These are phyloP conservation scores for Geum urbanum DNA, from an alignment of 306 rosid genomes.

Conservation along the genomic window DNA sequence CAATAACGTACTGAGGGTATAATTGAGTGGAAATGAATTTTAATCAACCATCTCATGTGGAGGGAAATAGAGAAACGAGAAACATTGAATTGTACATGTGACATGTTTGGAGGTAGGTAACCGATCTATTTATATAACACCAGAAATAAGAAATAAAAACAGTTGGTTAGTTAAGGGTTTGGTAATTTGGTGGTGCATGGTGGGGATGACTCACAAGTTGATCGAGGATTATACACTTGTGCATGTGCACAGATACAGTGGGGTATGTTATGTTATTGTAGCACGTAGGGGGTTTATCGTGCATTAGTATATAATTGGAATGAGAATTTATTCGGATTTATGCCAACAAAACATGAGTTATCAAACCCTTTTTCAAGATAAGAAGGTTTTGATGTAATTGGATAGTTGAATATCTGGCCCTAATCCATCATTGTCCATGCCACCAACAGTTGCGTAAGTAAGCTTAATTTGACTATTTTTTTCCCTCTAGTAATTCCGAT, in stretches of 20 bases:
- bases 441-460: conserved; percentile 4
- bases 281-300: conserved; percentile 8
- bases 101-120: conserved; percentile 46
- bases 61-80: conserved; percentile 1
- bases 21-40: background rate
- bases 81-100: conserved; percentile 33
- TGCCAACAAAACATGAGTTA: conserved; percentile 23
- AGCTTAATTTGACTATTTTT: background rate
- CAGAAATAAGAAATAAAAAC: conserved; percentile 26
- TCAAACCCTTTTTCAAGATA: background rate
- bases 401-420: background rate
- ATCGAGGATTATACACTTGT: background rate
- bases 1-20: background rate
- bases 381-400: background rate
- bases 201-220: conserved; percentile 17
- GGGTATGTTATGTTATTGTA: conserved; percentile 26
- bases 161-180: conserved; percentile 35
- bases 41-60: background rate
- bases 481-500: background rate
- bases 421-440: conserved; percentile 2
- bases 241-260: conserved; percentile 36
- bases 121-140: conserved; percentile 25
- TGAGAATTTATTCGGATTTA: conserved; percentile 28
- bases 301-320: conserved; percentile 21
- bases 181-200: conserved; percentile 17